Evolutionary conservation across 2,329 filamentous ascomycete species (phyloP).

Genomic region (Fusarium nelsonii): DNA sequence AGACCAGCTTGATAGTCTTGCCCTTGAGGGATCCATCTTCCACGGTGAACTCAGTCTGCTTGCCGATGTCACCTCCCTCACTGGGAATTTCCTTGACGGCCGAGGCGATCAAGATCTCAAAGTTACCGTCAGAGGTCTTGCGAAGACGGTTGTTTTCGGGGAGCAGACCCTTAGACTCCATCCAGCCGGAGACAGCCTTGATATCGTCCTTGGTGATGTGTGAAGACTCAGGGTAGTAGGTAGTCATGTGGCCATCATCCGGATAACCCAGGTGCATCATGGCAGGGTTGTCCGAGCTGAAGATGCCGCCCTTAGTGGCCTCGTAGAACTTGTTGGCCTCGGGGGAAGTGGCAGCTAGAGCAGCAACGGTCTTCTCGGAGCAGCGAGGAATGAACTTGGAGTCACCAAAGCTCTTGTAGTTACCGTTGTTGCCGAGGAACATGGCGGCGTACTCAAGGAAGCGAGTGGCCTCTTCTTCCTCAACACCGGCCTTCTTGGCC

Average conservation of each 20-base stretch:
- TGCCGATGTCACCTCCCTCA: conserved; percentile 76
- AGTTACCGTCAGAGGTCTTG: conserved; percentile 73
- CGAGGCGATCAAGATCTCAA: conserved; percentile 81
- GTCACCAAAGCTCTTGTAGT: conserved; percentile 90
- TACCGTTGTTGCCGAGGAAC: conserved; percentile 84
- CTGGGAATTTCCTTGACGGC: conserved; percentile 70
- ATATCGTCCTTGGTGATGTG: conserved; percentile 82
- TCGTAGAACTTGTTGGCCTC: conserved; percentile 74
- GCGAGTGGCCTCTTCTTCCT: conserved; percentile 71
- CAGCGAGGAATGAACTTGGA: conserved; percentile 85
- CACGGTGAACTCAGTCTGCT: conserved; percentile 71
- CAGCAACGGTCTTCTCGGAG: conserved; percentile 71
- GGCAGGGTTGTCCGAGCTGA: conserved; percentile 72
- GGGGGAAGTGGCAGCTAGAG: conserved; percentile 70
- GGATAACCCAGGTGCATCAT: conserved; percentile 82
- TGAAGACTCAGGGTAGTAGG: conserved; percentile 83
- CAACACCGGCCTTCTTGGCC: conserved; percentile 72
- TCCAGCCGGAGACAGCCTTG: conserved; percentile 76
- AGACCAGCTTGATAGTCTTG: conserved; percentile 77
- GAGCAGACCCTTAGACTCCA: conserved; percentile 77
- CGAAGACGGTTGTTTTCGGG: conserved; percentile 81
- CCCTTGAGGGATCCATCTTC: conserved; percentile 71
- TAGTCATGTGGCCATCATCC: conserved; percentile 81
- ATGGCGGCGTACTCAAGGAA: conserved; percentile 84
- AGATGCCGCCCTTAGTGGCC: conserved; percentile 78